phyloP scores from a whole-genome alignment of 331 rosid genomes.

The Spiraea crenata region DNA sequence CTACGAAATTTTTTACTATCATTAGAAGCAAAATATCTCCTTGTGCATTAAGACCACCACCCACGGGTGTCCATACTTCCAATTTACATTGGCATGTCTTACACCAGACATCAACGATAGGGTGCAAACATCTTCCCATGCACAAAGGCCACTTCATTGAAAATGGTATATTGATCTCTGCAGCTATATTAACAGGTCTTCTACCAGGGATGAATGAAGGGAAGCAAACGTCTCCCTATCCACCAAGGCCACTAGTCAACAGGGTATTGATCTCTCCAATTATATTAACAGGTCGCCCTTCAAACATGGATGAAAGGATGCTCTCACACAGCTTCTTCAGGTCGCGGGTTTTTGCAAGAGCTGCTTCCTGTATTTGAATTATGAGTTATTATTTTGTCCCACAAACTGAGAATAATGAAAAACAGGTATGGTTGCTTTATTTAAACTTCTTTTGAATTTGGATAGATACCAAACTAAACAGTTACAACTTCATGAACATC shows the following conservation, averaged over 20 bases:
- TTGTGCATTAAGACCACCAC: background rate
- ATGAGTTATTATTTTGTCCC: constrained; percentile 4
- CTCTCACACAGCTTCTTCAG: constrained; percentile 77
- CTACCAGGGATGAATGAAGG: background rate
- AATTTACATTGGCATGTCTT: background rate
- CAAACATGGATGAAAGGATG: constrained; percentile 83
- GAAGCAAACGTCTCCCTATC: constrained; percentile 27
- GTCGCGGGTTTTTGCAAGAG: constrained; percentile 64
- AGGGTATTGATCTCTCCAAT: constrained; percentile 82
- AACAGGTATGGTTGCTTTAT: background rate
- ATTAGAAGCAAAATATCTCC: background rate
- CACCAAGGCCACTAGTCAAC: constrained; percentile 62
- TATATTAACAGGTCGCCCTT: constrained; percentile 92
- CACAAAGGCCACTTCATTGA: background rate
- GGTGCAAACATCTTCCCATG: background rate
- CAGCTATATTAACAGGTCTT: background rate
- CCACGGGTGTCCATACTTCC: background rate
- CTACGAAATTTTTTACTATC: background rate
- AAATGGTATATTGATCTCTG: background rate
- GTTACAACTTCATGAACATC: background rate
- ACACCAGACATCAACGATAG: background rate
- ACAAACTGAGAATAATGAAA: background rate
- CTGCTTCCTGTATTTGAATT: constrained; percentile 61
- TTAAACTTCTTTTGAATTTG: background rate
- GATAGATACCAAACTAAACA: background rate